Evolutionary conservation across 2,329 filamentous ascomycete genomes (phyloP), one percentile per base, ranked within the genome.

Genomic region (Phyllosticta ampelicida): DNA sequence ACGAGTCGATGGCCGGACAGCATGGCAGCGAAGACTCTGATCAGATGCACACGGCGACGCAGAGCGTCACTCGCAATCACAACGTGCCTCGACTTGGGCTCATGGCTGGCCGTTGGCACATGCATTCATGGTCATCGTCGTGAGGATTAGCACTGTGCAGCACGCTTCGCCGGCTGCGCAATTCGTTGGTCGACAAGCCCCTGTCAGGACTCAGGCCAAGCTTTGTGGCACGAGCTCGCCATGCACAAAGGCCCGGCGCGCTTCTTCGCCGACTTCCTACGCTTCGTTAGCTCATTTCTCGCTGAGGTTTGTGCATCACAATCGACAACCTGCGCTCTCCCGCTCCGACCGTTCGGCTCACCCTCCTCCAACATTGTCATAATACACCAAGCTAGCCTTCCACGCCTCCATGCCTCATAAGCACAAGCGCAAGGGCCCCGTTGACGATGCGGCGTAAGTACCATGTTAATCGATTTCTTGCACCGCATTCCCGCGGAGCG

Each of bases 341-440:
- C n/a, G n/a, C 36, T 44, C 36, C 36, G 36, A n/a, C 36, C 36
- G 36, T 44, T 44, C 36, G n/a, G 36, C 36, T 16, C 36, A n/a
- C 36, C 36, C 13, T 44, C n/a, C 36, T 44, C 36, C 36, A 13
- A n/a, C 36, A 16, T 44, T 44, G 36, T n/a, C n/a, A n/a, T 13
- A 44, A 44, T 44, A n/a, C 11, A n/a, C 36, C 36, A 44, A 44
- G 13, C 36, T 44, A 44, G 36, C 36, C 36, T 13, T 44, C 36
- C 16, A 44, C 52, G 52, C 54, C 62, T 50, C 54, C 62, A 95
- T 95, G 89, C 89, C 89, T 71, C 89, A 92, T 75, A 95, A 95
- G 74, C 89, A 95, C 71, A 92, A 86, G 62, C 80, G 87, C 62
- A 67, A 72, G 63, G 81, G 82, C 62, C 66, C 67, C 58, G 78